Conservation (phyloP, 1,284 basidiomycete genomes). For the Ceratobasidium sp. region DNA sequence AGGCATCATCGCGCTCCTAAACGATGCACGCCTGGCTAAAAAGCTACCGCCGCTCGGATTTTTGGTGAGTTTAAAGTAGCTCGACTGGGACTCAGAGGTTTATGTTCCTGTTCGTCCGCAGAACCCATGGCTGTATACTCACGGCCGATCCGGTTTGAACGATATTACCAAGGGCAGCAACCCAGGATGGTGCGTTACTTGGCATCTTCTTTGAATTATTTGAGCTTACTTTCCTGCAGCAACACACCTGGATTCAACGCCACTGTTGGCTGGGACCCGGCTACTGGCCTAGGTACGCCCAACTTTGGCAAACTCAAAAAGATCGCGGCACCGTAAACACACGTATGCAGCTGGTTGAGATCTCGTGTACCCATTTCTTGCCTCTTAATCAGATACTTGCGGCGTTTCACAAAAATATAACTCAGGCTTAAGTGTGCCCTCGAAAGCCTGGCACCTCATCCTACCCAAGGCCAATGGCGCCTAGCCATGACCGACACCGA, state of each 20-base stretch:
- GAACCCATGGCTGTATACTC: conserved; percentile 43
- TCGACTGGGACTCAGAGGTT: not conserved
- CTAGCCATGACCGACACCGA: too few species aligned
- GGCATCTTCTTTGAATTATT: not conserved
- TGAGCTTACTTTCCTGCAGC: conserved; percentile 9
- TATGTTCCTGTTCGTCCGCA: not conserved
- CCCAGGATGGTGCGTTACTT: conserved; percentile 48
- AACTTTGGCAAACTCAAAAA: conserved; percentile 42
- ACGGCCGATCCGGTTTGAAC: conserved; percentile 46
- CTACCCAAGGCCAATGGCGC: too few species aligned
- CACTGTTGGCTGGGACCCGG: conserved; percentile 50
- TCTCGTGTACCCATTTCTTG: not conserved
- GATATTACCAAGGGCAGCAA: conserved; percentile 53
- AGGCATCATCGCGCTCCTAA: conserved; percentile 55
- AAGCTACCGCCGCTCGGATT: conserved; percentile 54
- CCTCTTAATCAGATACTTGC: too few species aligned
- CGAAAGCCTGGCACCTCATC: too few species aligned
- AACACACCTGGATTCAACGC: conserved; percentile 49
- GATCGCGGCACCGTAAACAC: conserved; percentile 20
- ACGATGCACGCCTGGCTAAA: conserved; percentile 54
- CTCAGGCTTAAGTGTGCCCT: too few species aligned
- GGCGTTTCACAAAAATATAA: too few species aligned
- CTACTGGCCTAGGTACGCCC: conserved; percentile 49
- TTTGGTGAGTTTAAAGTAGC: conserved; percentile 36
- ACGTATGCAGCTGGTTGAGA: not conserved